Evolutionary conservation across 139 green algal genomes (phyloP).

Genomic region (Coccomyxa sp.): DNA sequence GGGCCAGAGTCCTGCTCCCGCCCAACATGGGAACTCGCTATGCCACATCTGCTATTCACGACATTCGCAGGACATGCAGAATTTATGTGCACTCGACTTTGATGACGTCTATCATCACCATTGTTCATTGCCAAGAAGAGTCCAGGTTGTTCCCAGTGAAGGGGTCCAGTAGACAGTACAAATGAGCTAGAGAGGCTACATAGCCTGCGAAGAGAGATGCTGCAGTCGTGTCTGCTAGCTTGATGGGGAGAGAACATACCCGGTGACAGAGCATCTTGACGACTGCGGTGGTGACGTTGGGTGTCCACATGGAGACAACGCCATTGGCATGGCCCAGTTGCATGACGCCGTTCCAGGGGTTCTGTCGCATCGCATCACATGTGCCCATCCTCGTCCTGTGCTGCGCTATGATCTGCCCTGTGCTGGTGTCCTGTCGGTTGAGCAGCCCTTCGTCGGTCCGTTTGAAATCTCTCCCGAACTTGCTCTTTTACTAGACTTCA

Average conservation of each 20-base stretch:
- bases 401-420: slow-evolving; percentile 80
- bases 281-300: slow-evolving; percentile 80
- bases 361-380: slow-evolving; percentile 73
- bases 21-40: too few species aligned
- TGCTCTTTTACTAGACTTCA: too few species aligned
- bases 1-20: too few species aligned
- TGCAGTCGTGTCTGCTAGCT: too few species aligned
- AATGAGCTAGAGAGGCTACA: not conserved
- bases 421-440: slow-evolving; percentile 85
- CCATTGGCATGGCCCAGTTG: slow-evolving; percentile 83
- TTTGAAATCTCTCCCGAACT: too few species aligned
- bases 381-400: slow-evolving; percentile 80
- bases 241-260: not conserved
- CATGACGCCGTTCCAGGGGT: slow-evolving; percentile 87
- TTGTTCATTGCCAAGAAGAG: too few species aligned
- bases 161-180: not conserved
- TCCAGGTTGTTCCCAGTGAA: too few species aligned
- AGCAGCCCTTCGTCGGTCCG: not conserved
- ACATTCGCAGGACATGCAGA: too few species aligned
- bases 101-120: too few species aligned
- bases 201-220: too few species aligned
- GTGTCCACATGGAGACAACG: slow-evolving; percentile 93
- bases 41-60: too few species aligned
- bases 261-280: slow-evolving; percentile 92
- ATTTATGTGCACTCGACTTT: too few species aligned